These are phyloP conservation scores for Wickerhamiella siamensis DNA, from an alignment of 805 yeast species.

Conservation along the genomic window DNA sequence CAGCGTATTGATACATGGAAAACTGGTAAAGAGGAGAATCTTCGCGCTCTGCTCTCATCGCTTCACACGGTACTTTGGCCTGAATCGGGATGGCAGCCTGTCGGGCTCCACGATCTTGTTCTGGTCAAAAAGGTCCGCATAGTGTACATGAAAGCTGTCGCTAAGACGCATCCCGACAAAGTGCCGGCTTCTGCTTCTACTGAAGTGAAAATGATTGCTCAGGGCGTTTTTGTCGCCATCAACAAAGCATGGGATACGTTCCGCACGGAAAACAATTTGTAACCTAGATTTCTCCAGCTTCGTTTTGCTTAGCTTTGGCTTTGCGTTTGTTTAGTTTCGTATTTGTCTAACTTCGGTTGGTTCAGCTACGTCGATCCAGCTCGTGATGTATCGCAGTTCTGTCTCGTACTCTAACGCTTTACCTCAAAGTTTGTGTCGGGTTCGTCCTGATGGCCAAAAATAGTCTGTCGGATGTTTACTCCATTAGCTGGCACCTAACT, in stretches of 20 bases:
- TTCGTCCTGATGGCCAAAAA: no score
- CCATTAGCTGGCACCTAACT: conserved; percentile 11
- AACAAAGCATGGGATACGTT: conserved; percentile 86
- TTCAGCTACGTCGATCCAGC: no score
- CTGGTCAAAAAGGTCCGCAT: conserved; percentile 82
- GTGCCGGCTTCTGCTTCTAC: conserved; percentile 41
- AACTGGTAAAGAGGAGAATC: conserved; percentile 60
- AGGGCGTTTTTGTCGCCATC: conserved; percentile 66
- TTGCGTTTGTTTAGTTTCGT: no score
- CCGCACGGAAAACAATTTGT: conserved; percentile 27
- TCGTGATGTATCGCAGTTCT: no score
- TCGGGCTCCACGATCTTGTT: conserved; percentile 61
- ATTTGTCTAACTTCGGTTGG: no score
- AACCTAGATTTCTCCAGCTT: no score
- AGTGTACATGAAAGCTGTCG: conserved; percentile 65
- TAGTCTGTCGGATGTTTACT: no score
- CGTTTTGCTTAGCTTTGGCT: no score
- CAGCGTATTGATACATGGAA: conserved; percentile 47
- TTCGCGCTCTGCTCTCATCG: conserved; percentile 61
- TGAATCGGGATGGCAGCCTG: conserved; percentile 48
- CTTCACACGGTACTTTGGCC: conserved; percentile 58
- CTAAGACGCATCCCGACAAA: conserved; percentile 77
- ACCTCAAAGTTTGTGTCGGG: no score
- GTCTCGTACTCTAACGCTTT: no score
- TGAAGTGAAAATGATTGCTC: conserved; percentile 72